Conservation (phyloP, 1,139 yeast genomes). For the Debaryomyces robertsiae region DNA sequence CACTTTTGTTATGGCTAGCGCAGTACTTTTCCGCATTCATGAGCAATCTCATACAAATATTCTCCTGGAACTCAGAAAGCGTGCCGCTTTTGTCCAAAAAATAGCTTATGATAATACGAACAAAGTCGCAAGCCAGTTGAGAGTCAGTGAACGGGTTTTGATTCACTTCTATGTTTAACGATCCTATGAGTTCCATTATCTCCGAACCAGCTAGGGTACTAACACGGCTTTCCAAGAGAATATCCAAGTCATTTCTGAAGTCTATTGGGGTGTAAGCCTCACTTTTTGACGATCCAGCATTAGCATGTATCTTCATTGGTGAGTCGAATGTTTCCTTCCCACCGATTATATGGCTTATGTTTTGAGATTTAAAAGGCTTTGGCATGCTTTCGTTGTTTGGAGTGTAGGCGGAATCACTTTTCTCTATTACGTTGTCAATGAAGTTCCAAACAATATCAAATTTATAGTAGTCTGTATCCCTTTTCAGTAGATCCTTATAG, state of each 20-base stretch:
- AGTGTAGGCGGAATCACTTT: slow-evolving; percentile 11
- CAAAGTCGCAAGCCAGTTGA: neutral
- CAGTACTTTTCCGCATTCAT: slow-evolving; percentile 22
- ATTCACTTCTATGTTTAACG: slow-evolving; percentile 10
- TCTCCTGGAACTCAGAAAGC: slow-evolving; percentile 1
- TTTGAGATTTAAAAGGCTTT: slow-evolving; percentile 1
- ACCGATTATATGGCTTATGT: slow-evolving; percentile 14
- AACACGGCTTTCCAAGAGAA: slow-evolving; percentile 18
- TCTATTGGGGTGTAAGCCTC: slow-evolving; percentile 28
- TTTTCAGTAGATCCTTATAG: slow-evolving; percentile 36
- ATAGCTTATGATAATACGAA: slow-evolving; percentile 2
- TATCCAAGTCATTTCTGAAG: slow-evolving; percentile 33
- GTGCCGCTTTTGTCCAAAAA: slow-evolving; percentile 4
- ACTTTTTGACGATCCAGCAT: slow-evolving; percentile 18
- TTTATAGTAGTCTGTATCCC: slow-evolving; percentile 38
- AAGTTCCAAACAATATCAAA: slow-evolving; percentile 42
- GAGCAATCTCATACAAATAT: slow-evolving; percentile 19
- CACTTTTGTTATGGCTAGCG: slow-evolving; percentile 13
- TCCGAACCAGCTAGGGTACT: slow-evolving; percentile 22
- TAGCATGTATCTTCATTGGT: slow-evolving; percentile 35
- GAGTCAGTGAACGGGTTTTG: slow-evolving; percentile 4
- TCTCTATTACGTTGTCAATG: slow-evolving; percentile 35
- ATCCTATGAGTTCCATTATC: slow-evolving; percentile 20
- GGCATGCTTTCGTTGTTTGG: neutral
- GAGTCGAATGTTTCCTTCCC: slow-evolving; percentile 36